These are phyloP conservation scores for Cytospora piceicola DNA, from an alignment of 2,329 filamentous ascomycete genomes.

Conservation along the genomic window DNA sequence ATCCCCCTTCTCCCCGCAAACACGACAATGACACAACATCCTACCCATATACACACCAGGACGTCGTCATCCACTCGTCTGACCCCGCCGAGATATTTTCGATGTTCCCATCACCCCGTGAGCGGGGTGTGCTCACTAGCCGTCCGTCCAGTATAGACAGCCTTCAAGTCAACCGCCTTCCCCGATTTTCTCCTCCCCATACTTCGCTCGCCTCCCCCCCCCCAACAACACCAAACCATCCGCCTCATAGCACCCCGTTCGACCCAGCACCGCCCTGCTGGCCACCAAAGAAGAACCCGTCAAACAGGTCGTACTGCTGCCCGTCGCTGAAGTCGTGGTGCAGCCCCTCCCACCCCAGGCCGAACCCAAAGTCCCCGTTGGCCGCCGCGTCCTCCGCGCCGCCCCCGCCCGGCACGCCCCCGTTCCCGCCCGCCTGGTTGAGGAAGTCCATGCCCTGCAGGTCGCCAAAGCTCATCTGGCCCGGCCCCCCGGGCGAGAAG, in stretches of 20 bases:
- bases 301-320: slow-evolving; percentile 69
- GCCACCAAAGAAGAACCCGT: slow-evolving; percentile 73
- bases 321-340: slow-evolving; percentile 66
- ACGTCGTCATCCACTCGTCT: background rate
- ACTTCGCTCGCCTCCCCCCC: background rate
- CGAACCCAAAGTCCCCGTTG: slow-evolving; percentile 61
- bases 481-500: slow-evolving; percentile 33
- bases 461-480: slow-evolving; percentile 48
- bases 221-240: too few relatives aligned
- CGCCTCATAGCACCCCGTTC: slow-evolving; percentile 29
- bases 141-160: too few relatives aligned
- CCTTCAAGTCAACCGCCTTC: too few relatives aligned
- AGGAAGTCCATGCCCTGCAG: slow-evolving; percentile 60
- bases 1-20: too few relatives aligned
- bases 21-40: background rate
- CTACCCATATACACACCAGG: slow-evolving; percentile 1
- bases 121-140: background rate
- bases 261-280: slow-evolving; percentile 46
- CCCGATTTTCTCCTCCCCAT: background rate
- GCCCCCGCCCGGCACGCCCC: slow-evolving; percentile 10
- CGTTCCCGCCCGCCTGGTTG: slow-evolving; percentile 40
- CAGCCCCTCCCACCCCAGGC: slow-evolving; percentile 66
- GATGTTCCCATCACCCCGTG: background rate
- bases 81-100: background rate
- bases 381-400: slow-evolving; percentile 25